phyloP scores from a whole-genome alignment of 2,329 filamentous ascomycete genomes.

The Ceratocystiopsis minuta region DNA sequence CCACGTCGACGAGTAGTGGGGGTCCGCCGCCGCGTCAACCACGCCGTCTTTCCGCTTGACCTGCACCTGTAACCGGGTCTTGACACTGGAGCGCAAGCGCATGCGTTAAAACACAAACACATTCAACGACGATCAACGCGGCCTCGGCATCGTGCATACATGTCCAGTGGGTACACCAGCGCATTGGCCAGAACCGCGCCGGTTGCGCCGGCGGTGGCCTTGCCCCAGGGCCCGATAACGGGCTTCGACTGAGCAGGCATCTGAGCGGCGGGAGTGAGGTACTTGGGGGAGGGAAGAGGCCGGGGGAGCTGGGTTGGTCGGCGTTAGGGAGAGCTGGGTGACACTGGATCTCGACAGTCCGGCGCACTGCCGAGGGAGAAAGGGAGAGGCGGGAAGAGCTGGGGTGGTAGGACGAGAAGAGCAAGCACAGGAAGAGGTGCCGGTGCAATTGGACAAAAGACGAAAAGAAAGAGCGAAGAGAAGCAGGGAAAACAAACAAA shows the following conservation, averaged over 20 bases:
- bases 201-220: slow-evolving; percentile 77
- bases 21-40: slow-evolving; percentile 26
- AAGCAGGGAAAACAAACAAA: background rate
- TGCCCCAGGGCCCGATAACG: slow-evolving; percentile 75
- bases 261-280: background rate
- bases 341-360: too few relatives aligned
- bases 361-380: background rate
- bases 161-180: slow-evolving; percentile 87
- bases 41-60: slow-evolving; percentile 44
- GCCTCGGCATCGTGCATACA: slow-evolving; percentile 39
- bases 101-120: too few relatives aligned
- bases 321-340: too few relatives aligned
- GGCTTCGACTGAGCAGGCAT: slow-evolving; percentile 47
- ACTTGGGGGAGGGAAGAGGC: background rate
- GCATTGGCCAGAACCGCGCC: slow-evolving; percentile 91
- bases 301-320: background rate
- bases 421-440: background rate
- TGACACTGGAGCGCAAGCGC: slow-evolving; percentile 43
- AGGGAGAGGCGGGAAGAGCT: too few relatives aligned
- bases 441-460: background rate
- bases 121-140: too few relatives aligned
- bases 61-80: slow-evolving; percentile 91
- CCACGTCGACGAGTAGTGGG: slow-evolving; percentile 72
- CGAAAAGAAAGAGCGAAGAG: background rate
- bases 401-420: too few relatives aligned